These are phyloP conservation scores for Trametopsis cervina DNA, from an alignment of 768 basidiomycete species.

Conservation along the genomic window DNA sequence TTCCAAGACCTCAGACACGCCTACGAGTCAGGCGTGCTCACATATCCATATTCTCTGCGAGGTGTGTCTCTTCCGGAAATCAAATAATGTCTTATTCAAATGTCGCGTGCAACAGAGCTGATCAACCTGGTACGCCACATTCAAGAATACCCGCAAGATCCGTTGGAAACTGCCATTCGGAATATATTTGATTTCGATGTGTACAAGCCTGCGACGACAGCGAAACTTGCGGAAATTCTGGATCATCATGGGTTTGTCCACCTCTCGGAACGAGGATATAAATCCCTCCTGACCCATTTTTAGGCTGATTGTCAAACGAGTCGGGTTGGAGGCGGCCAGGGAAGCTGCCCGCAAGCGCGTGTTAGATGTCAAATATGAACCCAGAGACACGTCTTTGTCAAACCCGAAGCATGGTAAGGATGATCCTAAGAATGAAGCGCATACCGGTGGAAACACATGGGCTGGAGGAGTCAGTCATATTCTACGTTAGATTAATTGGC, in stretches of 20 bases:
- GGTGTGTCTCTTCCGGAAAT: conserved; percentile 28
- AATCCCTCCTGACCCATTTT: too few species aligned
- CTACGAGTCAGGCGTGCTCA: conserved; percentile 50
- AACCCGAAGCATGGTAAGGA: conserved; percentile 58
- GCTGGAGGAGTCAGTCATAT: conserved; percentile 48
- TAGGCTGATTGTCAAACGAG: conserved; percentile 44
- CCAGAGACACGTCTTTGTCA: conserved; percentile 38
- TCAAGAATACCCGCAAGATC: conserved; percentile 51
- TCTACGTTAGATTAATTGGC: not conserved
- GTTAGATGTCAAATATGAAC: conserved; percentile 51
- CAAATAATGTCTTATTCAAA: not conserved
- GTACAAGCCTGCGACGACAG: conserved; percentile 57
- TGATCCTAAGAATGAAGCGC: conserved; percentile 45
- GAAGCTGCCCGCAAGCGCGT: conserved; percentile 42
- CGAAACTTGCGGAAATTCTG: conserved; percentile 51
- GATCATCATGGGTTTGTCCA: conserved; percentile 48
- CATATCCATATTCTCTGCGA: conserved; percentile 64
- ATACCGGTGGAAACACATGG: conserved; percentile 57
- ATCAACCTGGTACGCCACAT: conserved; percentile 62
- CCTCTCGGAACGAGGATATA: too few species aligned
- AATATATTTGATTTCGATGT: conserved; percentile 71
- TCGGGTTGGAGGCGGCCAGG: conserved; percentile 53
- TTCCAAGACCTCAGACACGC: conserved; percentile 57
- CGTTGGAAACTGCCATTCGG: conserved; percentile 49
- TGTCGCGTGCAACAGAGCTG: conserved; percentile 35